These are phyloP conservation scores for Backusella circina DNA, from an alignment of 192 early-diverging fungal genomes.

Conservation along the genomic window DNA sequence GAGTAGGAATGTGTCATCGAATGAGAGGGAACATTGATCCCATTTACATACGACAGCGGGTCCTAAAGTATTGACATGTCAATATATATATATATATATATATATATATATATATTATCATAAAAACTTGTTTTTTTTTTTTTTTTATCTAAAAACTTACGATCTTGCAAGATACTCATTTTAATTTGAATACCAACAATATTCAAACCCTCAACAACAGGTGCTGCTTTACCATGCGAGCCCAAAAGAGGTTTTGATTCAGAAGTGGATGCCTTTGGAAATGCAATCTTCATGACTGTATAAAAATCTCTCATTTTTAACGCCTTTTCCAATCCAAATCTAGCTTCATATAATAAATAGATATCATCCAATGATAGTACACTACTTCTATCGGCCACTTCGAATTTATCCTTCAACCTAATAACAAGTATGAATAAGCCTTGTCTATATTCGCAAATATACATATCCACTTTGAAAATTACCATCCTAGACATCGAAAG, in stretches of 20 bases:
- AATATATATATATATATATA: not conserved
- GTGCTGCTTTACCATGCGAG: not conserved
- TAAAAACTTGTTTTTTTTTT: too few relatives aligned
- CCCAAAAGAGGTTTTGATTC: not conserved
- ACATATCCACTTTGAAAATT: too few relatives aligned
- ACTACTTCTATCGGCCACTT: conserved; percentile 33
- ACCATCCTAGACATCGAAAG: conserved; percentile 56
- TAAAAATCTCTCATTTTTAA: conserved; percentile 27
- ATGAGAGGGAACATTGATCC: conserved; percentile 41
- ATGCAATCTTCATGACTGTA: conserved; percentile 35
- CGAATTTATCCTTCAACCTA: conserved; percentile 54
- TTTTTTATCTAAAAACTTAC: conserved; percentile 7
- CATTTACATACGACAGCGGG: conserved; percentile 37
- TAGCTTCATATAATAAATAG: conserved; percentile 46
- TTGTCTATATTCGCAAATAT: too few relatives aligned
- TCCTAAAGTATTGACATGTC: not conserved
- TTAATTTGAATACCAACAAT: conserved; percentile 32
- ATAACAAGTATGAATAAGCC: too few relatives aligned
- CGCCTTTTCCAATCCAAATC: conserved; percentile 36
- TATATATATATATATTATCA: not conserved
- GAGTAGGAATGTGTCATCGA: conserved; percentile 35
- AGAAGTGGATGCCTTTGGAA: conserved; percentile 15
- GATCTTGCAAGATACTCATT: conserved; percentile 26
- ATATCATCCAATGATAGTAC: conserved; percentile 40
- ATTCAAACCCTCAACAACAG: conserved; percentile 20